These are phyloP conservation scores for Hansenula lynferdii DNA, from an alignment of 1,139 yeast genomes.

Conservation along the genomic window DNA sequence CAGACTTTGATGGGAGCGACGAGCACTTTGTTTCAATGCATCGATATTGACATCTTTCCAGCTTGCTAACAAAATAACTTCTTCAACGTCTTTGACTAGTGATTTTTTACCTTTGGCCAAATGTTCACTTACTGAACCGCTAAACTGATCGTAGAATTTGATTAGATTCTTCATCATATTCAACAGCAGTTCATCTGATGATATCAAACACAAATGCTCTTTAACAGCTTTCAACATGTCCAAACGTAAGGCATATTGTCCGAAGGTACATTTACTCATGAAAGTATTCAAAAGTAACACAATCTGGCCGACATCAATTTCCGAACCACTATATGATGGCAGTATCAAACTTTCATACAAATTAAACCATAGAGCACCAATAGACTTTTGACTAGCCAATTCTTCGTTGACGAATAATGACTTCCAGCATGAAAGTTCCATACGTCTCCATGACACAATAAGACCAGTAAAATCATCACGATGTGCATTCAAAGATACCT, in stretches of 20 bases:
- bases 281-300: slow-evolving; percentile 74
- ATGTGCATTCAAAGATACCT: slow-evolving; percentile 56
- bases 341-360: slow-evolving; percentile 71
- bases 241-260: slow-evolving; percentile 63
- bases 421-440: slow-evolving; percentile 86
- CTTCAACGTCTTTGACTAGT: slow-evolving; percentile 76
- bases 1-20: slow-evolving; percentile 77
- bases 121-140: slow-evolving; percentile 39
- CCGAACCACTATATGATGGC: slow-evolving; percentile 34
- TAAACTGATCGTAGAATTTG: slow-evolving; percentile 63
- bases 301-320: slow-evolving; percentile 33
- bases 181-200: slow-evolving; percentile 17
- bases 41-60: slow-evolving; percentile 97
- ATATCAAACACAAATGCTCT: slow-evolving; percentile 36
- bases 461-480: slow-evolving; percentile 57
- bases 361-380: slow-evolving; percentile 91
- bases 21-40: slow-evolving; percentile 91
- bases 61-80: slow-evolving; percentile 83
- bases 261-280: slow-evolving; percentile 69
- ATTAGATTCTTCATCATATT: slow-evolving; percentile 58
- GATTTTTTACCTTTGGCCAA: slow-evolving; percentile 43
- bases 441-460: slow-evolving; percentile 85
- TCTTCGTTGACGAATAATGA: slow-evolving; percentile 70
- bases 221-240: slow-evolving; percentile 57
- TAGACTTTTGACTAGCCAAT: slow-evolving; percentile 36